A percentile compares a stretch with the other conserved stretches of the same genome.
phyloP scores from a whole-genome alignment of 208 protist species.

The Trypanosoma lewisi region DNA sequence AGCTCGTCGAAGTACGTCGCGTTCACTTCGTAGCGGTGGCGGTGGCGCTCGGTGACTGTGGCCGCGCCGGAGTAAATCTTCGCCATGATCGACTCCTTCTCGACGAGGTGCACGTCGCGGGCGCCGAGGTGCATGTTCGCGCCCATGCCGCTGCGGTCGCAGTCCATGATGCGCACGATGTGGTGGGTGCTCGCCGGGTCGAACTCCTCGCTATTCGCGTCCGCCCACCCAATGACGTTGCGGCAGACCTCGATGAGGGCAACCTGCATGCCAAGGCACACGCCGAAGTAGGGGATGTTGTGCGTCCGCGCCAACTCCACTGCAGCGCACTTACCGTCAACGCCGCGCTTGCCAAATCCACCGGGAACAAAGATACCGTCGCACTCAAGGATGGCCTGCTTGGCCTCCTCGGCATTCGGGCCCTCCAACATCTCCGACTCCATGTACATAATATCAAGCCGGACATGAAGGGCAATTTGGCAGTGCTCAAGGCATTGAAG shows the following conservation, averaged over 20 bases:
- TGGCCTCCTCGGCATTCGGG: conserved; percentile 56
- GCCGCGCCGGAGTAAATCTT: conserved; percentile 86
- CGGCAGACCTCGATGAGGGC: conserved; percentile 94
- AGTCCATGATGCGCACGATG: conserved; percentile 98
- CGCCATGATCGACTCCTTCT: conserved; percentile 57
- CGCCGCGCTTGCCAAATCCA: conserved; percentile 97
- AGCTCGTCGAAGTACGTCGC: conserved; percentile 89
- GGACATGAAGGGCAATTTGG: conserved; percentile 84
- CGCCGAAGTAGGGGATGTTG: conserved; percentile 97
- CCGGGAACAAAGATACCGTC: conserved; percentile 98
- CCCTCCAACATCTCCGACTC: conserved; percentile 84
- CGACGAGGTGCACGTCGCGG: conserved; percentile 77
- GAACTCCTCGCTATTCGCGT: conserved; percentile 96
- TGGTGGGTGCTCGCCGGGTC: conserved; percentile 77
- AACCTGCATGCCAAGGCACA: conserved; percentile 99
- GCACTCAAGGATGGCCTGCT: conserved; percentile 63
- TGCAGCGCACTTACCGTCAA: conserved; percentile 96
- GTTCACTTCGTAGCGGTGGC: conserved; percentile 99
- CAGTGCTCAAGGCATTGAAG: conserved; percentile 97
- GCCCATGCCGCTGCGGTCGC: conserved; percentile 92
- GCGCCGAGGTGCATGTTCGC: conserved; percentile 99
- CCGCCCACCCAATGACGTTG: conserved; percentile 89
- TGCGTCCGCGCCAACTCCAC: conserved; percentile 93
- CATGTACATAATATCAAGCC: conserved; percentile 95
- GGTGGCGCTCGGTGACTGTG: conserved; percentile 94